Evolutionary conservation across 805 yeast genomes (phyloP), one percentile per base, ranked within the genome.

Genomic region (Ogataea parapolymorpha): DNA sequence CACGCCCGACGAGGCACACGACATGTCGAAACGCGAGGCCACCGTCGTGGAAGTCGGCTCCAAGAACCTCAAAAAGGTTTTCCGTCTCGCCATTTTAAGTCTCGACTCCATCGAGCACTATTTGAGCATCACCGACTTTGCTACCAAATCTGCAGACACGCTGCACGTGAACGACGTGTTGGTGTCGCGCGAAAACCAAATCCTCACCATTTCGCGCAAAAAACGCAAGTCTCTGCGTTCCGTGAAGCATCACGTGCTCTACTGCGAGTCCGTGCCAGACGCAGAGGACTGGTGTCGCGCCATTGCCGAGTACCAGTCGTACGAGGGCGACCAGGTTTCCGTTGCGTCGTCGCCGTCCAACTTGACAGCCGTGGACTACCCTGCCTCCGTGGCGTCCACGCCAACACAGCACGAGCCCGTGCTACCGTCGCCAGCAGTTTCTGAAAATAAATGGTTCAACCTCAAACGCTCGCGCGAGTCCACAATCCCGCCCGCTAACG

Each of bases 241-340:
- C 6, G 53, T 45, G 37, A 61, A 54, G 36, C 50, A 42, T 17
- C 54, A 55, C 41, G 72, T 77, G 37, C 74, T 88, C 39, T 86
- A 95, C 61, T 83, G 93, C 2, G 95, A 89, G 58, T 79, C 83
- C 7, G 83, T 83, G 32, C 73, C 70, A 20, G 95, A 88, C 55
- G 64, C 62, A 6, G 55, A 53, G 17, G 55, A 55, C 6, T 55
- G 66, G 63, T 35, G 31, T 37, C 42, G 48, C 33, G 4, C 47
- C 17, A 46, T 54, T 2, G 27, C 31, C 7, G 52, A 50, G 3
- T 35, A 33, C 29, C 56, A 54, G 36, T 9, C 26, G 1, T 14
- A 14, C 15, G 50, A 42, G 7, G 18, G 37, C 7, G 53, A 48
- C 27, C 51, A 52, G 28, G 34, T 41, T 7, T 42, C 53, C 1